These are phyloP conservation scores for Trichoderma pleuroti DNA, from an alignment of 2,329 filamentous ascomycete genomes.

Conservation along the genomic window DNA sequence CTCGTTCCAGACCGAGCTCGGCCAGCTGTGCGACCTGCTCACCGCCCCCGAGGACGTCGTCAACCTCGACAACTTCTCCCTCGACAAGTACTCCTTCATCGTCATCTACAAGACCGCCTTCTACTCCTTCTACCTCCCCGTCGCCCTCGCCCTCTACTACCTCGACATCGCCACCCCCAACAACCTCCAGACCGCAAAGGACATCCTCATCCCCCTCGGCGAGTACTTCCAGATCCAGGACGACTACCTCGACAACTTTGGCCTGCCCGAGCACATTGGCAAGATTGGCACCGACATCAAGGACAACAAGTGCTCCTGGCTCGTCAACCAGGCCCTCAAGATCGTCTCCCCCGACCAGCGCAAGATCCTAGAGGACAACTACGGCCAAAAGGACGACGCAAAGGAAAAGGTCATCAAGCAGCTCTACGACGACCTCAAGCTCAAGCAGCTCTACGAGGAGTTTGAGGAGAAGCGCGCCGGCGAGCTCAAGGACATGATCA, in stretches of 20 bases:
- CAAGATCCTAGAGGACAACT: conserved; percentile 83
- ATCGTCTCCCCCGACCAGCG: conserved; percentile 81
- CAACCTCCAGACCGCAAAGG: conserved; percentile 84
- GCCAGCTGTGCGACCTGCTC: conserved; percentile 89
- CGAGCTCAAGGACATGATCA: conserved; percentile 75
- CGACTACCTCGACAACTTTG: conserved; percentile 98
- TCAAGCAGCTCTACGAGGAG: conserved; percentile 78
- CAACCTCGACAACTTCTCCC: conserved; percentile 89
- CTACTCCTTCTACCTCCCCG: conserved; percentile 98
- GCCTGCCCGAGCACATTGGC: conserved; percentile 85
- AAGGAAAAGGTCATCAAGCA: conserved; percentile 85
- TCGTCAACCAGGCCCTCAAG: conserved; percentile 89
- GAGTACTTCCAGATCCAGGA: conserved; percentile 99
- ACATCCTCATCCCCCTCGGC: conserved; percentile 93
- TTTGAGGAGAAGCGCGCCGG: conserved; percentile 85
- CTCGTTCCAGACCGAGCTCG: conserved; percentile 90
- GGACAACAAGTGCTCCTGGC: conserved; percentile 99
- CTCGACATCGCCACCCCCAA: conserved; percentile 78
- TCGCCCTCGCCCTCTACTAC: conserved; percentile 84
- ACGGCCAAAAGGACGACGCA: conserved; percentile 82
- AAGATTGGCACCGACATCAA: conserved; percentile 99
- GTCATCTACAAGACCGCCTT: conserved; percentile 99
- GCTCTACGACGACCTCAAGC: conserved; percentile 78
- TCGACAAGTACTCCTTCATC: conserved; percentile 96
- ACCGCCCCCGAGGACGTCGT: conserved; percentile 93